phyloP scores from a whole-genome alignment of 768 basidiomycete genomes.

The Mycena epipterygia region DNA sequence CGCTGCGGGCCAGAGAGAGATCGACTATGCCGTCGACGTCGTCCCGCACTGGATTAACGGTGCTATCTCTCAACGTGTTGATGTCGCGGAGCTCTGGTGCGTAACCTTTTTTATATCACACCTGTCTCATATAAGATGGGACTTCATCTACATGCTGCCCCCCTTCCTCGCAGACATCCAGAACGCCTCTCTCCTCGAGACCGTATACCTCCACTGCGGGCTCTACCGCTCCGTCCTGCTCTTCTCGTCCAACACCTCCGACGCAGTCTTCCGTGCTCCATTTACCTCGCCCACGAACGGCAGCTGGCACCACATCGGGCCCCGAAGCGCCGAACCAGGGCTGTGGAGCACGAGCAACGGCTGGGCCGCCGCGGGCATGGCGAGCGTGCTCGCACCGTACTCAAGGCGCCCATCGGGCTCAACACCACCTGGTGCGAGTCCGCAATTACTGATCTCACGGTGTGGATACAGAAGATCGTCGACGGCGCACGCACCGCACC shows the following conservation, averaged over 20 bases:
- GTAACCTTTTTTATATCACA: slow-evolving; percentile 10
- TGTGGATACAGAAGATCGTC: slow-evolving; percentile 60
- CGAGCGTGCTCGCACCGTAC: slow-evolving; percentile 53
- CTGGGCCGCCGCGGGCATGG: slow-evolving; percentile 41
- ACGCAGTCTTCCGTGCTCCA: slow-evolving; percentile 8
- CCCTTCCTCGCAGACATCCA: slow-evolving; percentile 59
- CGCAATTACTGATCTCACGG: slow-evolving; percentile 48
- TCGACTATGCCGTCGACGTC: slow-evolving; percentile 55
- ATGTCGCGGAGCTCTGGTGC: slow-evolving; percentile 66
- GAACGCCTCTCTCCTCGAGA: slow-evolving; percentile 52
- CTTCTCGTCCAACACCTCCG: slow-evolving; percentile 43
- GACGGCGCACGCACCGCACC: slow-evolving; percentile 54
- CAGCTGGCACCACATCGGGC: slow-evolving; percentile 54
- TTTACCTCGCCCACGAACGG: slow-evolving; percentile 39
- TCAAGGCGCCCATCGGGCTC: slow-evolving; percentile 53
- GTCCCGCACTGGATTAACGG: slow-evolving; percentile 56
- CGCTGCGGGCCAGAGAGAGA: slow-evolving; percentile 54
- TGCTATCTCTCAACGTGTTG: slow-evolving; percentile 69
- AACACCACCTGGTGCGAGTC: slow-evolving; percentile 36
- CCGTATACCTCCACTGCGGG: slow-evolving; percentile 54
- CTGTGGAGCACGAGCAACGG: slow-evolving; percentile 41
- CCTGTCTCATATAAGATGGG: slow-evolving; percentile 49
- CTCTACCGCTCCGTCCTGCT: slow-evolving; percentile 54
- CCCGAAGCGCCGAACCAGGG: slow-evolving; percentile 35
- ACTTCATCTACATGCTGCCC: slow-evolving; percentile 67